Conservation (phyloP, 1,284 basidiomycete genomes). For the Puccinia triticina region DNA sequence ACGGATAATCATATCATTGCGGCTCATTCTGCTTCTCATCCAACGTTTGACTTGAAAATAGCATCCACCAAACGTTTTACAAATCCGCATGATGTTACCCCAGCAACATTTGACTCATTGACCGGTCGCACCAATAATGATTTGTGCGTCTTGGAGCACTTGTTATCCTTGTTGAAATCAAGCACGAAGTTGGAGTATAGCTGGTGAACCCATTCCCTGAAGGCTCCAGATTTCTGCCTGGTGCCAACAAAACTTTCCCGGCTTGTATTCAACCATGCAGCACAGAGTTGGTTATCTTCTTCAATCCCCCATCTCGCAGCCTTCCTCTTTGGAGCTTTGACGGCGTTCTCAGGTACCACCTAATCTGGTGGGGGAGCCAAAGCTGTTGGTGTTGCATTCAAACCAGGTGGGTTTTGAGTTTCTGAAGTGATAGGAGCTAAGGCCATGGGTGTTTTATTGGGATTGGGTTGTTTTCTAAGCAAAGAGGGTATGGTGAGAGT, state of each 20-base stretch:
- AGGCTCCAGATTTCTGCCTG: background rate
- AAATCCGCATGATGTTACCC: slow-evolving; percentile 6
- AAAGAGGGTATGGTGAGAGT: no score
- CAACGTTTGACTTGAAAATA: background rate
- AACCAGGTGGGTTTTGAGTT: no score
- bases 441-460: no score
- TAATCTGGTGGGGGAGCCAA: no score
- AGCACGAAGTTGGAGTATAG: background rate
- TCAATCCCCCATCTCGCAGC: background rate
- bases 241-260: background rate
- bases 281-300: slow-evolving; percentile 57
- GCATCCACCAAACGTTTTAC: slow-evolving; percentile 1
- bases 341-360: no score
- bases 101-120: background rate
- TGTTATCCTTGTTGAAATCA: background rate
- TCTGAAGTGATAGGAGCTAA: no score
- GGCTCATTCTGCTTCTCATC: background rate
- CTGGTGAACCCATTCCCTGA: background rate
- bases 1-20: background rate
- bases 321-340: background rate
- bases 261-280: slow-evolving; percentile 63
- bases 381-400: no score
- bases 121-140: background rate
- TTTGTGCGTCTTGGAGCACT: background rate
- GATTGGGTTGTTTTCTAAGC: no score